A percentile compares a stretch with the other conserved stretches of the same genome.
Conservation (phyloP, 306 rosid species). For the Cicer pinnatifidum region DNA sequence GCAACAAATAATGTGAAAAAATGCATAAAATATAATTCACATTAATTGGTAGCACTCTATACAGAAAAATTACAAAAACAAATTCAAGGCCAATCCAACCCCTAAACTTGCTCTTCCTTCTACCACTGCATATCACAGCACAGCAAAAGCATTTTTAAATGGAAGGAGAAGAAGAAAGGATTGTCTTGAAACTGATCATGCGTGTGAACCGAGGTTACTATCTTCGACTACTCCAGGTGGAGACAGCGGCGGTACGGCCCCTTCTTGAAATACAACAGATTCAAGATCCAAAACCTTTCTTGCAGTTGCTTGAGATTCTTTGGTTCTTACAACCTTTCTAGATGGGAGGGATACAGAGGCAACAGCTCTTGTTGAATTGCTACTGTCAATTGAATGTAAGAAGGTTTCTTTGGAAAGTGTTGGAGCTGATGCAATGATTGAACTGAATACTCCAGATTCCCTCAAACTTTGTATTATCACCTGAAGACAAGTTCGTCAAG, state of each 20-base stretch:
- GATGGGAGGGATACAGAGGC: conserved; percentile 75
- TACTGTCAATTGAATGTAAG: conserved; percentile 67
- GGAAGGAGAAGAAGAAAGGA: conserved; percentile 27
- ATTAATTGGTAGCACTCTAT: conserved; percentile 17
- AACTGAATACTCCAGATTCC: conserved; percentile 91
- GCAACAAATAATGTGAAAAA: background rate
- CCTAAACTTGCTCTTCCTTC: conserved; percentile 42
- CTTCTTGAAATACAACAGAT: conserved; percentile 53
- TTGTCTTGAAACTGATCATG: conserved; percentile 39
- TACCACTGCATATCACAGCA: background rate
- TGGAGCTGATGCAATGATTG: conserved; percentile 80
- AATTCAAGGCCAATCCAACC: conserved; percentile 4
- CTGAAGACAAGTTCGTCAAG: conserved; percentile 47
- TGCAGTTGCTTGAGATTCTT: conserved; percentile 56
- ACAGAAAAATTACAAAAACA: conserved; percentile 38
- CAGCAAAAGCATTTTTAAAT: background rate
- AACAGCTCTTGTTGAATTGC: conserved; percentile 71
- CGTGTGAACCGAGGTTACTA: conserved; percentile 40
- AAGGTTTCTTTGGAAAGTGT: conserved; percentile 75
- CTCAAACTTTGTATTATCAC: conserved; percentile 82
- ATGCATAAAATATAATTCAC: conserved; percentile 7
- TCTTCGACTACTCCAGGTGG: conserved; percentile 65
- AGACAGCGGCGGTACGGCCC: conserved; percentile 83
- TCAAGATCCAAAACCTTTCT: conserved; percentile 67
- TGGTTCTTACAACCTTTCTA: conserved; percentile 55